Conservation (phyloP, 257 asterid genomes). For the Ocimum tenuiflorum region DNA sequence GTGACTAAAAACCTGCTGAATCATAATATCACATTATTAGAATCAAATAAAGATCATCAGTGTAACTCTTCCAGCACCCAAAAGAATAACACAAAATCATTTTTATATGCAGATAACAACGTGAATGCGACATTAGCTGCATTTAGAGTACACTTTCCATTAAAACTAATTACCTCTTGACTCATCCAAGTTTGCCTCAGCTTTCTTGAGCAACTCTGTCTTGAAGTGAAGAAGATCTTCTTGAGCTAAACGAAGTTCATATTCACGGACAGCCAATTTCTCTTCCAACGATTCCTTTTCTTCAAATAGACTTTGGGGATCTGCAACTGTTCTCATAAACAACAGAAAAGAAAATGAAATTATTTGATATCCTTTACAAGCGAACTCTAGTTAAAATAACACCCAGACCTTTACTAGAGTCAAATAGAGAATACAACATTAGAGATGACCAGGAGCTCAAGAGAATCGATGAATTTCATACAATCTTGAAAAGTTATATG, state of each 20-base stretch:
- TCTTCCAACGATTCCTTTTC: slow-evolving; percentile 82
- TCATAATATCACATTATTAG: slow-evolving; percentile 4
- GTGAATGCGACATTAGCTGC: neutral
- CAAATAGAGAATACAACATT: neutral
- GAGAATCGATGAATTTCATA: neutral
- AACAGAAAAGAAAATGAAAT: slow-evolving; percentile 16
- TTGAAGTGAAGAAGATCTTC: slow-evolving; percentile 74
- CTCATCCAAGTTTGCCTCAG: slow-evolving; percentile 37
- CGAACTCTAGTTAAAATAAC: slow-evolving; percentile 8
- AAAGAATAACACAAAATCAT: neutral
- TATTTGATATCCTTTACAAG: neutral
- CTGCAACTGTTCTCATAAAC: slow-evolving; percentile 57
- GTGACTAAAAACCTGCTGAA: slow-evolving; percentile 18
- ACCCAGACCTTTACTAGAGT: neutral
- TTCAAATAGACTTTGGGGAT: slow-evolving; percentile 85
- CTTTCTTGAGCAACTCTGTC: slow-evolving; percentile 63
- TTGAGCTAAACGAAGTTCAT: slow-evolving; percentile 94
- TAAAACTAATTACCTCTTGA: slow-evolving; percentile 37
- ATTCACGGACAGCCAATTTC: slow-evolving; percentile 78
- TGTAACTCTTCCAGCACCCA: slow-evolving; percentile 10
- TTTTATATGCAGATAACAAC: slow-evolving; percentile 9
- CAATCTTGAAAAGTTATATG: slow-evolving; percentile 10
- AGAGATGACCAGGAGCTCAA: neutral
- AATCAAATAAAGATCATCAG: slow-evolving; percentile 12
- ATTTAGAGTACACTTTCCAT: slow-evolving; percentile 5